A percentile compares a stretch with the other conserved stretches of the same genome.
Evolutionary conservation across 2,329 filamentous ascomycete genomes (phyloP).

Genomic region (Arachnomyces sp.): DNA sequence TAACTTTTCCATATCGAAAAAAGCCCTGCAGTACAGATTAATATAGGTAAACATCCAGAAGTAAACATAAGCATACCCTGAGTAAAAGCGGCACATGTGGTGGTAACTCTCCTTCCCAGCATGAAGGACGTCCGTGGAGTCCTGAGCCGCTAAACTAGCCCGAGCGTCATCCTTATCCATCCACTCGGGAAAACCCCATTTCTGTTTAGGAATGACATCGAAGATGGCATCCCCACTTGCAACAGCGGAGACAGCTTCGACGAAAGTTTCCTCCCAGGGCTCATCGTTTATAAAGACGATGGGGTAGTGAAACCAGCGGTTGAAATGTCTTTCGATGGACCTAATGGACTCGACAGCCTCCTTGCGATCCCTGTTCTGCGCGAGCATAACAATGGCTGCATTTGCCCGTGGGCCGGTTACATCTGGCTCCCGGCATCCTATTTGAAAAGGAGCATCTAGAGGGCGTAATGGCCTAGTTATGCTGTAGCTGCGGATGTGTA

Average conservation of each 20-base stretch:
- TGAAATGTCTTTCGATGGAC: constrained; percentile 97
- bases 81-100: constrained; percentile 99
- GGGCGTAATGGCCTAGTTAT: too few relatives aligned
- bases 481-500: too few relatives aligned
- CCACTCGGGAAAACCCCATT: constrained; percentile 98
- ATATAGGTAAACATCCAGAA: constrained; percentile 10
- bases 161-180: constrained; percentile 86
- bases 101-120: constrained; percentile 98
- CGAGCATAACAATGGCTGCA: constrained; percentile 89
- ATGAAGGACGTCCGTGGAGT: constrained; percentile 97
- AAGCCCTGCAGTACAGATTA: constrained; percentile 53
- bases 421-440: constrained; percentile 71
- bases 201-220: constrained; percentile 78
- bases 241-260: constrained; percentile 76
- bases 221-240: constrained; percentile 85
- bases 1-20: constrained; percentile 92
- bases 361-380: constrained; percentile 90
- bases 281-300: constrained; percentile 98
- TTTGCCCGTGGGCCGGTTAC: constrained; percentile 75
- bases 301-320: constrained; percentile 96
- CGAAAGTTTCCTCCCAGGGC: constrained; percentile 93
- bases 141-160: constrained; percentile 93
- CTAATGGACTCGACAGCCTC: constrained; percentile 95
- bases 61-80: constrained; percentile 54
- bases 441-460: constrained; percentile 52